These are phyloP conservation scores for Salix caprea DNA, from an alignment of 345 rosid species.

Conservation along the genomic window DNA sequence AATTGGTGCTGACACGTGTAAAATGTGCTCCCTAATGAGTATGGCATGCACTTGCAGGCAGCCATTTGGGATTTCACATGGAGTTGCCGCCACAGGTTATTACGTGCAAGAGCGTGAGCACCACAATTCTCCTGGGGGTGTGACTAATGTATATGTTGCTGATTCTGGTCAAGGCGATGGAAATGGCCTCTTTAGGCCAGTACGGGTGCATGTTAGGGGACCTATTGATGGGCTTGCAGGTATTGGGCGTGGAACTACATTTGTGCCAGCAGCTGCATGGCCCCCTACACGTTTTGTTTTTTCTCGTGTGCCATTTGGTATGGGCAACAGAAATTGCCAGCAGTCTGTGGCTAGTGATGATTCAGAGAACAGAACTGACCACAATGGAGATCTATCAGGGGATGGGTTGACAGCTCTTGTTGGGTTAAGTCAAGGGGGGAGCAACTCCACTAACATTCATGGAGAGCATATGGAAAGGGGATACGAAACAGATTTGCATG, in stretches of 20 bases:
- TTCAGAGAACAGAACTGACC: conserved; percentile 70
- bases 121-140: conserved; percentile 44
- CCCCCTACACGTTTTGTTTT: conserved; percentile 88
- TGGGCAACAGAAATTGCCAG: conserved; percentile 72
- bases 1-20: conserved; percentile 82
- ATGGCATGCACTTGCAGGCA: conserved; percentile 79
- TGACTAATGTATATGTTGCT: conserved; percentile 61
- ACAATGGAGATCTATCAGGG: conserved; percentile 67
- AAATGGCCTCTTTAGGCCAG: conserved; percentile 74
- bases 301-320: conserved; percentile 80
- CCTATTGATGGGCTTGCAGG: conserved; percentile 96
- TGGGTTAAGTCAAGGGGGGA: conserved; percentile 81
- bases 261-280: conserved; percentile 75
- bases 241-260: conserved; percentile 81
- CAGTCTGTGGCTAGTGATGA: conserved; percentile 79
- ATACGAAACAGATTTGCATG: conserved; percentile 42
- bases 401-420: conserved; percentile 92
- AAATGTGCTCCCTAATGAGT: conserved; percentile 65
- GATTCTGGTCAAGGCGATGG: conserved; percentile 73
- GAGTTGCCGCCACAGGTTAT: conserved; percentile 50
- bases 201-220: conserved; percentile 83
- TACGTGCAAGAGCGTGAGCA: conserved; percentile 74
- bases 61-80: conserved; percentile 62
- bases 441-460: conserved; percentile 34
- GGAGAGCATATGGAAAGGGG: conserved; percentile 59